These are phyloP conservation scores for Aspergillus cejpii DNA, from an alignment of 2,329 filamentous ascomycete genomes.

Conservation along the genomic window DNA sequence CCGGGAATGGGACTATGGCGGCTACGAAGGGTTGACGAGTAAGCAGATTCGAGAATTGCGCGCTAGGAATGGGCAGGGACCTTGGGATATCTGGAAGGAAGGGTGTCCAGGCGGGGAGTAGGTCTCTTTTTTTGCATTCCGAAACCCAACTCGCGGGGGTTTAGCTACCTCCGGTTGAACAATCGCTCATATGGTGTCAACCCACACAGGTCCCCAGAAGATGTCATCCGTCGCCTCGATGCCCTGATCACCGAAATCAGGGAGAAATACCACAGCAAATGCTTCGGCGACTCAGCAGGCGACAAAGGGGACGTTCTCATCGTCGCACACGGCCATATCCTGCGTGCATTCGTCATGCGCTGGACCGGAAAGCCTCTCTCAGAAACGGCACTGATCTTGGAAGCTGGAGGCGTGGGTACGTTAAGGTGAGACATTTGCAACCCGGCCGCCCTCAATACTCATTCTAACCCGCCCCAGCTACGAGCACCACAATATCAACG, in stretches of 20 bases:
- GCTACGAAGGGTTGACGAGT: slow-evolving; percentile 75
- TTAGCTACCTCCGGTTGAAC: background rate
- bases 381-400: slow-evolving; percentile 73
- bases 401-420: slow-evolving; percentile 77
- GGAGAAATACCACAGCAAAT: slow-evolving; percentile 55
- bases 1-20: slow-evolving; percentile 81
- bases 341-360: slow-evolving; percentile 78
- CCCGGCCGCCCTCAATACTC: background rate
- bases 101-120: slow-evolving; percentile 80
- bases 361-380: slow-evolving; percentile 70
- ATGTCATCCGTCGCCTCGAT: slow-evolving; percentile 68
- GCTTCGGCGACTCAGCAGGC: slow-evolving; percentile 51
- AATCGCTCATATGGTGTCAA: background rate
- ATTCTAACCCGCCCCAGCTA: slow-evolving; percentile 49
- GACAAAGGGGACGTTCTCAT: slow-evolving; percentile 62
- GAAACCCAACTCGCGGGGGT: background rate
- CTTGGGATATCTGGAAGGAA: slow-evolving; percentile 86
- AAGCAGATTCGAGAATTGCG: slow-evolving; percentile 58
- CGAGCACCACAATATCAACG: slow-evolving; percentile 69
- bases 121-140: slow-evolving; percentile 28
- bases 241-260: slow-evolving; percentile 68
- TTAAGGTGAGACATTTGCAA: slow-evolving; percentile 52
- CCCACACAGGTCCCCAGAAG: slow-evolving; percentile 54
- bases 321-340: slow-evolving; percentile 84
- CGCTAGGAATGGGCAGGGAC: slow-evolving; percentile 50